Evolutionary conservation across 2,329 filamentous ascomycete species (phyloP).

Genomic region (Aureobasidium leucospermi): DNA sequence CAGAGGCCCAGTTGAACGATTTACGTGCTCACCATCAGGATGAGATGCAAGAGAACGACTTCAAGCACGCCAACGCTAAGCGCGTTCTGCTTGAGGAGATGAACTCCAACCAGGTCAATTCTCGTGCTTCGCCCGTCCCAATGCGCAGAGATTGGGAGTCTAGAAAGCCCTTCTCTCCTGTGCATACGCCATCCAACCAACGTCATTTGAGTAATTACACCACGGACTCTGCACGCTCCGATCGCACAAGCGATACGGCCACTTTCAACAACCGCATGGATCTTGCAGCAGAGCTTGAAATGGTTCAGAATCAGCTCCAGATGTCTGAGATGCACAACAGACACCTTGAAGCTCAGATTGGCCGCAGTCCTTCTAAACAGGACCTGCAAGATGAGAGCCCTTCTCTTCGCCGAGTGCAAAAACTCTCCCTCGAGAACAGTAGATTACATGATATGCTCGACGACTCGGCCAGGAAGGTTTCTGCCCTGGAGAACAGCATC

Average conservation of each 20-base stretch:
- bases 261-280: slow-evolving; percentile 86
- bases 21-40: slow-evolving; percentile 68
- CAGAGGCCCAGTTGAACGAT: slow-evolving; percentile 74
- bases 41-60: slow-evolving; percentile 59
- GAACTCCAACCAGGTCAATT: slow-evolving; percentile 69
- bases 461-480: slow-evolving; percentile 88
- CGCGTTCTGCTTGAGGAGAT: slow-evolving; percentile 81
- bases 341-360: slow-evolving; percentile 81
- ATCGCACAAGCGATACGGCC: slow-evolving; percentile 75
- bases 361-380: slow-evolving; percentile 59
- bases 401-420: slow-evolving; percentile 72
- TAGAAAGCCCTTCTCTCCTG: slow-evolving; percentile 61
- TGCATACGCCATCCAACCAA: slow-evolving; percentile 64
- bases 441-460: slow-evolving; percentile 90
- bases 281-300: slow-evolving; percentile 79
- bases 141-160: slow-evolving; percentile 54
- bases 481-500: slow-evolving; percentile 77
- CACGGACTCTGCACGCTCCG: slow-evolving; percentile 73
- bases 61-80: slow-evolving; percentile 54
- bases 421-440: slow-evolving; percentile 86
- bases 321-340: slow-evolving; percentile 92
- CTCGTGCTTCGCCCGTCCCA: slow-evolving; percentile 66
- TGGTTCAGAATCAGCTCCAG: slow-evolving; percentile 89
- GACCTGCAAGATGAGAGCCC: slow-evolving; percentile 66
- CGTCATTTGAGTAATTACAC: slow-evolving; percentile 59